These are phyloP conservation scores for Colletotrichum zoysiae DNA, from an alignment of 2,329 filamentous ascomycete species.

Conservation along the genomic window DNA sequence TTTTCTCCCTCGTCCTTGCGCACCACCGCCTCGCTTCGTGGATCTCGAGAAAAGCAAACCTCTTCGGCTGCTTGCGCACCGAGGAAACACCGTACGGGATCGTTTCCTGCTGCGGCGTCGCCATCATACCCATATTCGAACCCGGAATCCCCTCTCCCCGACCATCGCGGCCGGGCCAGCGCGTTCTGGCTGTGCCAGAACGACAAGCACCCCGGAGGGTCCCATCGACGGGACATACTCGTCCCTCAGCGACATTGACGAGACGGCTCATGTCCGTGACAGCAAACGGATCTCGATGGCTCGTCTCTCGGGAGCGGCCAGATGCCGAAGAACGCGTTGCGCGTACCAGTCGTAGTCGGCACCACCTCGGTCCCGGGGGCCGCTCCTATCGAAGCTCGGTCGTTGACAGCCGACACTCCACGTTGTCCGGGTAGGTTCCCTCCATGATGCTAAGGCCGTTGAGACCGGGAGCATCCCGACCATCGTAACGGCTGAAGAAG, in stretches of 20 bases:
- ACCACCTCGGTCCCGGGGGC: constrained; percentile 19
- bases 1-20: background rate
- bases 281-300: constrained; percentile 10
- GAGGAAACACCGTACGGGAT: constrained; percentile 9
- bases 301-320: constrained; percentile 23
- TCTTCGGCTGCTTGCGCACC: constrained; percentile 24
- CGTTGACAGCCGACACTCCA: background rate
- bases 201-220: background rate
- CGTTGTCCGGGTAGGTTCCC: constrained; percentile 15
- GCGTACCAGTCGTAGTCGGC: constrained; percentile 16
- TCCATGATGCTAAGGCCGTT: constrained; percentile 20
- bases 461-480: constrained; percentile 4
- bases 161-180: background rate
- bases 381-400: constrained; percentile 6
- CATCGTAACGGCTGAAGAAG: constrained; percentile 3
- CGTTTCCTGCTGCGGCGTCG: background rate
- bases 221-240: constrained; percentile 19
- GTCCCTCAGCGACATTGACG: background rate
- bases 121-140: background rate
- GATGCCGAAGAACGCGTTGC: constrained; percentile 22
- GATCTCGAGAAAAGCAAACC: constrained; percentile 12
- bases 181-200: constrained; percentile 30
- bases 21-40: constrained; percentile 19
- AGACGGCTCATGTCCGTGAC: constrained; percentile 27
- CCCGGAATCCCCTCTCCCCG: constrained; percentile 12